Evolutionary conservation across 2,329 filamentous ascomycete species (phyloP), one percentile per base, ranked within the genome.

Genomic region (Arthrobotrys sinensis): DNA sequence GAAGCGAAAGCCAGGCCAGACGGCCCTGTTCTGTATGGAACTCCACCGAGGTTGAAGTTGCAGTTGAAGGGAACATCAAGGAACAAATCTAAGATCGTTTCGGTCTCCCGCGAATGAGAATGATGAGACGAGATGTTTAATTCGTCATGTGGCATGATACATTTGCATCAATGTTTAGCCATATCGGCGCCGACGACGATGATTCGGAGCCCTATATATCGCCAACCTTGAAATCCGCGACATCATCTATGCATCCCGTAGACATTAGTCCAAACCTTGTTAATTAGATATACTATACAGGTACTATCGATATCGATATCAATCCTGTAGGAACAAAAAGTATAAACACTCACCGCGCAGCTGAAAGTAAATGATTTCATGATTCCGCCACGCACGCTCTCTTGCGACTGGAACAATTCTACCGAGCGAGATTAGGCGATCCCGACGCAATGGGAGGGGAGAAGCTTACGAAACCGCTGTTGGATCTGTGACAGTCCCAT

Each of bases 381-480:
- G 45, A 40, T 64, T 32, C 24, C 43, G 40, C 48, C 45, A 48
- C 40, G 55, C 55, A 60, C 55, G 55, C 19, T 36, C 36, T 28
- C 34, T 28, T 43, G 36, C 21, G 55, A 69, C 34, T n/a, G 36
- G 48, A 66, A 55, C 36, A 21, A 48, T 67, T 63, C 67, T 55
- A 68, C 60, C 75, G 63, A 67, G 67, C 75, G 75, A 78, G 63
- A 66, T 55, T 72, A 72, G 62, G 67, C 67, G 75, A 78, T 78
- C 52, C 63, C 63, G 70, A 66, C 46, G 14, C 43, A 48, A 64
- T 38, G 36, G 38, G 52, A n/a, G 53, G 24, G 14, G 11, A 45
- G 38, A 24, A 19, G 75, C 67, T 78, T 67, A 78, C 75, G 75
- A 78, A 78, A 65, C 46, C 45, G 24, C 28, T 40, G 32, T 55